Evolutionary conservation across 1,284 basidiomycete genomes (phyloP).

Genomic region (Ustilago bromivora): DNA sequence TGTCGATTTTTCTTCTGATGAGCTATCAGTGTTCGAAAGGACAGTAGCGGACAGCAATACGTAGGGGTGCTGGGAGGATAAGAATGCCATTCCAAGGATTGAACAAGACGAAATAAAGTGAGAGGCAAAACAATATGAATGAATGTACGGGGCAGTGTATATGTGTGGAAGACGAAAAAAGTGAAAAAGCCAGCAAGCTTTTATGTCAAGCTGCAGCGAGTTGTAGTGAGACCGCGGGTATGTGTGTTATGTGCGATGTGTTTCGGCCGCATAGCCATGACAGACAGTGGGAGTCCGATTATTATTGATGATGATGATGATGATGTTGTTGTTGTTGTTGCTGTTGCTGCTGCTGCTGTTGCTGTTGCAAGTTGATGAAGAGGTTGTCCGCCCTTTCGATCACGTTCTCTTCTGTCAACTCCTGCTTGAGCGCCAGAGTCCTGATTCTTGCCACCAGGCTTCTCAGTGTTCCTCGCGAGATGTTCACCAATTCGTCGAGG

Average conservation of each 20-base stretch:
- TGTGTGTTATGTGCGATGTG: slow-evolving; percentile 1
- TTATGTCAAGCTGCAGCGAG: neutral
- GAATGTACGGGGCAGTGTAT: slow-evolving; percentile 16
- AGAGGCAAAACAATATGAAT: slow-evolving; percentile 8
- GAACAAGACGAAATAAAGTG: slow-evolving; percentile 1
- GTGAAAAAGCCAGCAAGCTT: slow-evolving; percentile 1
- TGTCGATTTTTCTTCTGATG: too few species aligned
- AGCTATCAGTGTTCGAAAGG: too few species aligned
- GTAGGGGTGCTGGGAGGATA: neutral
- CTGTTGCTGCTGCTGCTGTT: slow-evolving; percentile 26
- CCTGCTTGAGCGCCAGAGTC: slow-evolving; percentile 50
- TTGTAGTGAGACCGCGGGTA: slow-evolving; percentile 7
- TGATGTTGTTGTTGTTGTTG: slow-evolving; percentile 23
- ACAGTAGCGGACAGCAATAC: neutral
- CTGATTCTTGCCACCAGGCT: slow-evolving; percentile 57
- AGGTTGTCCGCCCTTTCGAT: slow-evolving; percentile 56
- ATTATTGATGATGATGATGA: slow-evolving; percentile 19
- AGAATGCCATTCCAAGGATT: slow-evolving; percentile 18
- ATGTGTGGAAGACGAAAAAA: slow-evolving; percentile 10
- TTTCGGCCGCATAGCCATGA: neutral
- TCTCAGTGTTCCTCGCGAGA: slow-evolving; percentile 52
- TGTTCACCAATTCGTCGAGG: slow-evolving; percentile 46
- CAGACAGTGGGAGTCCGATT: neutral
- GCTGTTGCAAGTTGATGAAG: slow-evolving; percentile 44
- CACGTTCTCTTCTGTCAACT: slow-evolving; percentile 61